Evolutionary conservation across 2,329 filamentous ascomycete species (phyloP).

Genomic region (Aspergillus carbonarius): DNA sequence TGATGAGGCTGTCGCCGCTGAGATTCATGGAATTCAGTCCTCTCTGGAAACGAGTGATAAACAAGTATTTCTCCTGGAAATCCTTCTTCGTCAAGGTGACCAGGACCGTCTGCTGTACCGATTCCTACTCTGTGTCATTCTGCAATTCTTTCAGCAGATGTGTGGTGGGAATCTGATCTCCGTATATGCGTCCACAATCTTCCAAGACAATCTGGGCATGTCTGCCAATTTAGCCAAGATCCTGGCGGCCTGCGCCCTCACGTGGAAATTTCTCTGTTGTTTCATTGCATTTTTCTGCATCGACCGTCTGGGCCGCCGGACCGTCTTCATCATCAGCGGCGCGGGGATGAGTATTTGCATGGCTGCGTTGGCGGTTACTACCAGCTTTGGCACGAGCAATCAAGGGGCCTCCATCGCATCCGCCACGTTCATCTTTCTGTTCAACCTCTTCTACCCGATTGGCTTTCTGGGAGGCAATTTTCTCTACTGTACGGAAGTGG

Average conservation of each 20-base stretch:
- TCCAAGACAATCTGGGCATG: constrained; percentile 18
- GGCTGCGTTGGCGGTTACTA: constrained; percentile 50
- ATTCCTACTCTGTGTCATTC: constrained; percentile 18
- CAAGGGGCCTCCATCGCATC: constrained; percentile 16
- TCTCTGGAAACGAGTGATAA: constrained; percentile 18
- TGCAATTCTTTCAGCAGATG: constrained; percentile 23
- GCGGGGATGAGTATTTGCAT: constrained; percentile 57
- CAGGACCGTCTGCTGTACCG: constrained; percentile 22
- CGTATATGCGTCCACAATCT: constrained; percentile 19
- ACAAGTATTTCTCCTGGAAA: constrained; percentile 17
- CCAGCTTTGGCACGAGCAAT: constrained; percentile 28
- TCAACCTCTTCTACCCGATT: constrained; percentile 64
- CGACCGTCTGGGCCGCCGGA: constrained; percentile 52
- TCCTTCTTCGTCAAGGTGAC: constrained; percentile 17
- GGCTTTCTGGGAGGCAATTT: constrained; percentile 62
- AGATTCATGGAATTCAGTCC: constrained; percentile 21
- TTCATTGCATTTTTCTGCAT: constrained; percentile 53
- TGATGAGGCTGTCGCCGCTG: constrained; percentile 13
- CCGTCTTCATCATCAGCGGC: constrained; percentile 54
- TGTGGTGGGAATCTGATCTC: constrained; percentile 21
- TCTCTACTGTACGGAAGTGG: constrained; percentile 47
- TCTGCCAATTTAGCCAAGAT: constrained; percentile 25
- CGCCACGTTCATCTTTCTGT: constrained; percentile 53
- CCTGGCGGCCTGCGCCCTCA: constrained; percentile 52
- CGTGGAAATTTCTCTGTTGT: constrained; percentile 57